A percentile compares a stretch with the other conserved stretches of the same genome.
These are phyloP conservation scores for Botrytis medusae DNA, from an alignment of 2,329 filamentous ascomycete species.

Conservation along the genomic window DNA sequence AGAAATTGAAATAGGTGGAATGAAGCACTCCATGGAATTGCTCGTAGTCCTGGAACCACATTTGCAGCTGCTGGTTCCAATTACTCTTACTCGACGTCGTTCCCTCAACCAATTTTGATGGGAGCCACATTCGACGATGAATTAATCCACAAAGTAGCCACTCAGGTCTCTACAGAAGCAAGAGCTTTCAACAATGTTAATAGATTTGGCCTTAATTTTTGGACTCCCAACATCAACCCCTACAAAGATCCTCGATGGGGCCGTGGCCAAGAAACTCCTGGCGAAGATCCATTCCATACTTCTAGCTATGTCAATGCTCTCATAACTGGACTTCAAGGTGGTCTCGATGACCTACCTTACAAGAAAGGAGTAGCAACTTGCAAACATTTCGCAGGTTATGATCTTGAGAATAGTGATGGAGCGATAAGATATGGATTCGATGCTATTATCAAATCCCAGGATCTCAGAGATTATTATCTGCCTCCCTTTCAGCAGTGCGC, in stretches of 20 bases:
- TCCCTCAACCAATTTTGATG: slow-evolving; percentile 63
- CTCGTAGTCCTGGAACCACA: slow-evolving; percentile 47
- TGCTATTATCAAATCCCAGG: slow-evolving; percentile 57
- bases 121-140: slow-evolving; percentile 64
- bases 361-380: slow-evolving; percentile 55
- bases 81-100: slow-evolving; percentile 62
- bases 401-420: slow-evolving; percentile 48
- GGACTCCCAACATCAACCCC: slow-evolving; percentile 67
- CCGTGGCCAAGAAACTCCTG: slow-evolving; percentile 59
- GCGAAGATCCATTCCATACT: slow-evolving; percentile 55
- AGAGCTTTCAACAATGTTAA: slow-evolving; percentile 64
- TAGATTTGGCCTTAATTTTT: slow-evolving; percentile 56
- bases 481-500: slow-evolving; percentile 65
- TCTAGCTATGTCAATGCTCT: slow-evolving; percentile 53
- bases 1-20: slow-evolving; percentile 45
- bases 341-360: slow-evolving; percentile 40
- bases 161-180: slow-evolving; percentile 58
- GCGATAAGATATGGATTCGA: slow-evolving; percentile 54
- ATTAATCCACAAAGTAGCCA: slow-evolving; percentile 57
- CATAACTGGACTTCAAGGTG: slow-evolving; percentile 55
- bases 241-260: slow-evolving; percentile 65
- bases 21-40: slow-evolving; percentile 63
- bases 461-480: slow-evolving; percentile 67
- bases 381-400: slow-evolving; percentile 61
- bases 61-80: slow-evolving; percentile 50